phyloP scores from a whole-genome alignment of 306 rosid species.

The Oxytropis ochrocephala region DNA sequence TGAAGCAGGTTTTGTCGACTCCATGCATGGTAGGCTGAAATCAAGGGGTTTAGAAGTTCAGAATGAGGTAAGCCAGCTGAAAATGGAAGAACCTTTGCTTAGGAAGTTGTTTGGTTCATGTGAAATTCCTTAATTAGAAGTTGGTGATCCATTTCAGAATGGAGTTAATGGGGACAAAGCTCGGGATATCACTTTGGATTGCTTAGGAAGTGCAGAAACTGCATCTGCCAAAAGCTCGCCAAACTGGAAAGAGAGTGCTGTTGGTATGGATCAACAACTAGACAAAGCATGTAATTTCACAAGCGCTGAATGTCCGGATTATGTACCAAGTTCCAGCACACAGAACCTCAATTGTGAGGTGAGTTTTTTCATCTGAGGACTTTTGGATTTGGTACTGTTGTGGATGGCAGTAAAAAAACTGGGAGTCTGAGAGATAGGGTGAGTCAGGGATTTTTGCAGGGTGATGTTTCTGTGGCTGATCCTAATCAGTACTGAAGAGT shows the following conservation, averaged over 20 bases:
- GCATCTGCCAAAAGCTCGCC: slow-evolving; percentile 26
- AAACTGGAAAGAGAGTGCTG: slow-evolving; percentile 38
- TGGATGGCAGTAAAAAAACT: slow-evolving; percentile 62
- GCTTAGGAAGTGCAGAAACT: slow-evolving; percentile 30
- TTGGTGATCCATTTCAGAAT: slow-evolving; percentile 46
- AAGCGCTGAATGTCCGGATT: slow-evolving; percentile 41
- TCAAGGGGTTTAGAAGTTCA: slow-evolving; percentile 21
- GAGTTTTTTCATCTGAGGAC: slow-evolving; percentile 72
- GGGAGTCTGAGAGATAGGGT: slow-evolving; percentile 64
- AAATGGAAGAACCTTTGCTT: slow-evolving; percentile 29
- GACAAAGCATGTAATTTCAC: slow-evolving; percentile 42
- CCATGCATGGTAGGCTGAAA: slow-evolving; percentile 25
- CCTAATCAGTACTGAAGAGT: slow-evolving; percentile 44
- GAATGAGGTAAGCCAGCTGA: slow-evolving; percentile 53
- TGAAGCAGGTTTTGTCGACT: slow-evolving; percentile 26
- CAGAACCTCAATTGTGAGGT: slow-evolving; percentile 73
- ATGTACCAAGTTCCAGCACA: slow-evolving; percentile 40
- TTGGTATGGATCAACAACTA: slow-evolving; percentile 37
- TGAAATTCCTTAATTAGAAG: slow-evolving; percentile 42
- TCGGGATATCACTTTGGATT: slow-evolving; percentile 35
- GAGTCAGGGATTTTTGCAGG: slow-evolving; percentile 79
- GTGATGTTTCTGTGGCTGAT: slow-evolving; percentile 47
- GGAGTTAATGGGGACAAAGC: slow-evolving; percentile 31
- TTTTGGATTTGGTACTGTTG: slow-evolving; percentile 56
- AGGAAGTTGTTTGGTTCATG: slow-evolving; percentile 36